A percentile compares a stretch with the other conserved stretches of the same genome.
Conservation (phyloP, 23 red algal species). For the Agarophyton chilense region DNA sequence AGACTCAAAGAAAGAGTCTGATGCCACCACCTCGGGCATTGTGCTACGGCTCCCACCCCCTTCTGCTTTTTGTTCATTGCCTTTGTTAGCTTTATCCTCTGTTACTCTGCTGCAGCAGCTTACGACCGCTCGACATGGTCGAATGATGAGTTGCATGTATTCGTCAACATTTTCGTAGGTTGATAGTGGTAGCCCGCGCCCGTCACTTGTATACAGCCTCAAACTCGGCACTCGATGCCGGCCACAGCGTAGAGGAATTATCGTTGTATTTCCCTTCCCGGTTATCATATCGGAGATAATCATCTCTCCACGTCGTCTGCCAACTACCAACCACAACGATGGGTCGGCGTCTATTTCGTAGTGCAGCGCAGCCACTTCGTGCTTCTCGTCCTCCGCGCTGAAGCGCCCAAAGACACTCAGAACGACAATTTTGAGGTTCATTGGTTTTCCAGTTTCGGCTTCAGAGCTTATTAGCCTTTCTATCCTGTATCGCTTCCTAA, state of each 20-base stretch:
- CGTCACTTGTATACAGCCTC: slow-evolving; percentile 48
- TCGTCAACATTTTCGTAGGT: slow-evolving; percentile 63
- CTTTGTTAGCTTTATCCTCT: background rate
- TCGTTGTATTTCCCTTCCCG: background rate
- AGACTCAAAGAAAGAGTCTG: slow-evolving; percentile 61
- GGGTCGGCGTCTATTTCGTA: slow-evolving; percentile 72
- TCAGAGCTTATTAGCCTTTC: slow-evolving; percentile 21
- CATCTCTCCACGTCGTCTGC: slow-evolving; percentile 52
- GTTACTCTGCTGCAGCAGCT: slow-evolving; percentile 3
- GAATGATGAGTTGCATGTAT: slow-evolving; percentile 57
- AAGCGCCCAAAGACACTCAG: background rate
- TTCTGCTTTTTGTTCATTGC: slow-evolving; percentile 18
- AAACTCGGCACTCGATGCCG: slow-evolving; percentile 41
- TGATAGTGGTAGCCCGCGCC: slow-evolving; percentile 40
- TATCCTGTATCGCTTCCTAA: slow-evolving; percentile 53
- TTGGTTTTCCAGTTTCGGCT: slow-evolving; percentile 35
- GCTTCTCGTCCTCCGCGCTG: slow-evolving; percentile 22
- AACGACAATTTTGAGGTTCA: slow-evolving; percentile 39
- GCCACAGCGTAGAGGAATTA: slow-evolving; percentile 43
- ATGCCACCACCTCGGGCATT: slow-evolving; percentile 61
- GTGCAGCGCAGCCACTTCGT: slow-evolving; percentile 35
- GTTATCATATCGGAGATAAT: slow-evolving; percentile 5
- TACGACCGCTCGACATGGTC: slow-evolving; percentile 38
- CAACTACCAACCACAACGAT: slow-evolving; percentile 54
- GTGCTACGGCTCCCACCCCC: background rate